Percentiles rank a stretch among this genome's conserved stretches.
phyloP scores from a whole-genome alignment of 2,329 filamentous ascomycete species.

The Verticillium nonalfalfae region DNA sequence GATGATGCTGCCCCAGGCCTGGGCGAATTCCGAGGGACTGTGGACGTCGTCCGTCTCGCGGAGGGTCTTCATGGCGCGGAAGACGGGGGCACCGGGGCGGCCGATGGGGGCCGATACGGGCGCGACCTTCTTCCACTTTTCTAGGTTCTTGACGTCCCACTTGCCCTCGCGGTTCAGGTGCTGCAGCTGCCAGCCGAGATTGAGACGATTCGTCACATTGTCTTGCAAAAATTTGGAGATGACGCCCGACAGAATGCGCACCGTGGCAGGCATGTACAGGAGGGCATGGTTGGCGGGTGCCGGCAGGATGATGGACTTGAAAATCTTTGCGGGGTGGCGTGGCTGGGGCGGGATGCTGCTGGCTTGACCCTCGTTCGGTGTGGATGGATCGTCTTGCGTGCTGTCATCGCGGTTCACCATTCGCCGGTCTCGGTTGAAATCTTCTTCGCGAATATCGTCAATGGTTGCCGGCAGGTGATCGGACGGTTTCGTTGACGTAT shows the following conservation, averaged over 20 bases:
- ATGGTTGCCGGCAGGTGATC: slow-evolving; percentile 28
- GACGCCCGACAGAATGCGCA: slow-evolving; percentile 70
- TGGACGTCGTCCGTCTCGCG: slow-evolving; percentile 83
- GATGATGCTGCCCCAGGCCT: slow-evolving; percentile 59
- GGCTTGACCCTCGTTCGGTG: slow-evolving; percentile 32
- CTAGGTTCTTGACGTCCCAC: slow-evolving; percentile 96
- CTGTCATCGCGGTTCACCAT: slow-evolving; percentile 26
- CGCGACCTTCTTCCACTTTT: slow-evolving; percentile 77
- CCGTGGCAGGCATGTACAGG: slow-evolving; percentile 71
- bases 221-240: slow-evolving; percentile 75
- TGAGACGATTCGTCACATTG: slow-evolving; percentile 71
- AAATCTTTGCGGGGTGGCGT: slow-evolving; percentile 40
- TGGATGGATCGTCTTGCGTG: slow-evolving; percentile 36
- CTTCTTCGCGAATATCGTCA: slow-evolving; percentile 28
- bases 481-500: slow-evolving; percentile 21
- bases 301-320: slow-evolving; percentile 67
- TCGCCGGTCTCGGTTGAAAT: slow-evolving; percentile 23
- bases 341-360: slow-evolving; percentile 37
- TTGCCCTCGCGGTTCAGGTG: slow-evolving; percentile 86
- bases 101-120: slow-evolving; percentile 76
- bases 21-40: slow-evolving; percentile 65
- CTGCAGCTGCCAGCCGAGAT: slow-evolving; percentile 84
- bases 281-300: slow-evolving; percentile 77
- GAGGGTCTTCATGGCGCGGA: slow-evolving; percentile 88
- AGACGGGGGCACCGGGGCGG: slow-evolving; percentile 45